Conservation (phyloP, 2,329 filamentous ascomycete genomes). For the Leptodontidium sp. region DNA sequence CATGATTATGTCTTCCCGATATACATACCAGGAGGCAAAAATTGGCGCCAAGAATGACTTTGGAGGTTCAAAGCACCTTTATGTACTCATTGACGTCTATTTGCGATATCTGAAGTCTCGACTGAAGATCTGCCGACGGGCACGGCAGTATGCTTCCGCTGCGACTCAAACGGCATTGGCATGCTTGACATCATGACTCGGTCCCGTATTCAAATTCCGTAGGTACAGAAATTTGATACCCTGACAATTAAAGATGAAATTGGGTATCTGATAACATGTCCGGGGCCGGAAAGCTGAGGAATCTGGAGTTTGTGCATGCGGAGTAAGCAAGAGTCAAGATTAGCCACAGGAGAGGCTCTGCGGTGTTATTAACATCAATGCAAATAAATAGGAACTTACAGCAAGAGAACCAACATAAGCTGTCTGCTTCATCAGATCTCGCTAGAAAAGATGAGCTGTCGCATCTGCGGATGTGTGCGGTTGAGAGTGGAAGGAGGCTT, state of each 20-base stretch:
- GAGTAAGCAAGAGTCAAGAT: background rate
- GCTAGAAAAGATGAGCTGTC: background rate
- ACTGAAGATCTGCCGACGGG: background rate
- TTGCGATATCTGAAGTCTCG: background rate
- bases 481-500: background rate
- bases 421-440: no score
- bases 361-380: background rate
- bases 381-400: no score
- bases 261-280: background rate
- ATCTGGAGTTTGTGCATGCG: background rate
- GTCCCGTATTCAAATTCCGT: background rate
- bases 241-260: background rate
- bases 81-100: background rate
- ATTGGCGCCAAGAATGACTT: background rate
- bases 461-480: background rate
- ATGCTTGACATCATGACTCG: background rate
- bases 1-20: background rate
- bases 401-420: no score
- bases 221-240: background rate
- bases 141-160: slow-evolving; percentile 12
- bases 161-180: slow-evolving; percentile 6
- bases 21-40: background rate
- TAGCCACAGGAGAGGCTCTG: background rate
- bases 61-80: background rate
- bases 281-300: background rate